Evolutionary conservation across 441 rosid species (phyloP).

Genomic region (Omphalea diandra): DNA sequence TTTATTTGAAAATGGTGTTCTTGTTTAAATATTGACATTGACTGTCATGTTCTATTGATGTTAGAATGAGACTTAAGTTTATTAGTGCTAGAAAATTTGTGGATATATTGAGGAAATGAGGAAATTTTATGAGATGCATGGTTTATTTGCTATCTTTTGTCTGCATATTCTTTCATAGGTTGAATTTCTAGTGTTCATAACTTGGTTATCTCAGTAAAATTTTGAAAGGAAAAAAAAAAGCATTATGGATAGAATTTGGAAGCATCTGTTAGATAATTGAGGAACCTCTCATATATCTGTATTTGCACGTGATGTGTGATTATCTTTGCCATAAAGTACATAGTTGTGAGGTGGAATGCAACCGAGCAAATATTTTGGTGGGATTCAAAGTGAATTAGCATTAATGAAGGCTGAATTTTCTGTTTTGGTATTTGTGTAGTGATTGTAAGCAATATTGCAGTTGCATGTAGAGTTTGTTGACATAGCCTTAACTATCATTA

Average conservation of each 20-base stretch:
- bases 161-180: background rate
- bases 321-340: background rate
- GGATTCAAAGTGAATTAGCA: background rate
- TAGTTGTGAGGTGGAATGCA: conserved; percentile 1
- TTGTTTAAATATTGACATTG: background rate
- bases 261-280: background rate
- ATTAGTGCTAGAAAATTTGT: background rate
- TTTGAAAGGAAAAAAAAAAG: too few species aligned
- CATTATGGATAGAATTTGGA: background rate
- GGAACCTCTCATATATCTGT: background rate
- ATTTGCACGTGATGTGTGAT: background rate
- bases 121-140: background rate
- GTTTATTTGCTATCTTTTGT: background rate
- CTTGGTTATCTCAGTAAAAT: background rate
- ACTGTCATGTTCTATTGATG: background rate
- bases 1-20: background rate
- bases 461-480: background rate
- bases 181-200: background rate
- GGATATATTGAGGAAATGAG: background rate
- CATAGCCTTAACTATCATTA: background rate
- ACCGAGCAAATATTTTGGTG: background rate
- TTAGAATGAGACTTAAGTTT: background rate
- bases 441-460: background rate
- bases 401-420: background rate
- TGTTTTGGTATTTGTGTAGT: background rate